Evolutionary conservation across 1,284 basidiomycete species (phyloP), one percentile per base, ranked within the genome.

Genomic region (Sporisorium exsertum): DNA sequence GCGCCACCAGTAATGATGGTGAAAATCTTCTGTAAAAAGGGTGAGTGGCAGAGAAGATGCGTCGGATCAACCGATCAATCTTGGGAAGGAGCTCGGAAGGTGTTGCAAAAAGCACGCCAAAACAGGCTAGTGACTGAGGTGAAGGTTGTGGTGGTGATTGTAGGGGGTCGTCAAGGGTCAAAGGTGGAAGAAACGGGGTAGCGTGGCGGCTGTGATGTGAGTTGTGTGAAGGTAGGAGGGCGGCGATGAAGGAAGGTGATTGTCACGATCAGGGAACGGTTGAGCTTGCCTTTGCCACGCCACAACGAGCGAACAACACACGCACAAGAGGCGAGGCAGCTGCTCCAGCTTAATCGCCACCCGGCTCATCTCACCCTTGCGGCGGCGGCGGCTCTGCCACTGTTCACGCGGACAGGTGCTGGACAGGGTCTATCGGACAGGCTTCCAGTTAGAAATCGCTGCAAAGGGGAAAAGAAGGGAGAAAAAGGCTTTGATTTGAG

Each of bases 91-190:
- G n/a, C 7, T 20, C 27, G 9, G 8, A 32, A 20, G 18, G 15
- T 50, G 49, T 32, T 20, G 49, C 26, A 49, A n/a, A 15, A 20
- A 26, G 24, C 7, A 16, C 27, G 26, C 26, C 7, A 29, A 29
- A 27, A n/a, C 10, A 10, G 47, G 47, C 47, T 27, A 29, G 46
- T 47, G 46, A 26, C 18, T 29, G 49, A 47, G 37, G 22, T 50
- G 50, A 49, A 5, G 29, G 29, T n/a, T 59, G n/a, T 58, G 27
- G 45, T 58, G 40, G 40, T 24, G 59, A 27, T 55, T 37, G 51
- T 58, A 68, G 59, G 65, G 58, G 50, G 26, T 51, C 58, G 59
- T 15, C 24, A 13, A 20, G 24, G 24, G 24, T 27, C 45, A 27
- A 47, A 35, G 8, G 35, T 3, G 35, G 35, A 15, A 35, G 35